These are phyloP conservation scores for Asterochloris erici DNA, from an alignment of 139 green algal genomes.

Conservation along the genomic window DNA sequence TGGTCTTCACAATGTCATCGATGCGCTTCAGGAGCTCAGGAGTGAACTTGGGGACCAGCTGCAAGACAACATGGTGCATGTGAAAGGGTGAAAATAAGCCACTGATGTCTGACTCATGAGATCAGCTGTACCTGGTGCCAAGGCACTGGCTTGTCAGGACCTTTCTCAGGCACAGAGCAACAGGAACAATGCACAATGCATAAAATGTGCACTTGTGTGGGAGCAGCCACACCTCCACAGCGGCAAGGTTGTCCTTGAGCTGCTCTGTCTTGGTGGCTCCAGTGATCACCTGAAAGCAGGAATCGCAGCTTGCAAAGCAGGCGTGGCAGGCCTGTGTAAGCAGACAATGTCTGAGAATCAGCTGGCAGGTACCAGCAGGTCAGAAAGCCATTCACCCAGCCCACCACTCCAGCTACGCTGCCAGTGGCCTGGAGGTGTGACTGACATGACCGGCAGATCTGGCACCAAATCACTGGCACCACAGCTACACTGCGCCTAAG, in stretches of 20 bases:
- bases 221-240: slow-evolving; percentile 40
- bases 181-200: too few species aligned
- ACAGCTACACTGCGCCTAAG: too few species aligned
- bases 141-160: too few species aligned
- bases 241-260: slow-evolving; percentile 72
- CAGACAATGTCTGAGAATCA: not conserved
- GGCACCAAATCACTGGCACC: too few species aligned
- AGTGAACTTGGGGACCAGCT: slow-evolving; percentile 63
- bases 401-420: not conserved
- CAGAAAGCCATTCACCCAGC: not conserved
- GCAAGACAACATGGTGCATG: too few species aligned
- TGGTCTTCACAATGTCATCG: slow-evolving; percentile 41
- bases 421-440: not conserved
- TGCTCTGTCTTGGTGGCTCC: slow-evolving; percentile 65
- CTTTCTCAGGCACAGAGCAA: too few species aligned
- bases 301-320: not conserved
- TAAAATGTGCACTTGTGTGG: too few species aligned
- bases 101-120: too few species aligned
- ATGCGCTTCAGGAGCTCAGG: slow-evolving; percentile 56
- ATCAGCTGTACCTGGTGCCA: too few species aligned
- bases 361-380: not conserved
- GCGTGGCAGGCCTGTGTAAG: not conserved
- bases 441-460: too few species aligned
- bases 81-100: too few species aligned
- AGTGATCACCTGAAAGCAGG: slow-evolving; percentile 61